Evolutionary conservation across 1,284 basidiomycete species (phyloP).

Genomic region (Mycosarcoma maydis): DNA sequence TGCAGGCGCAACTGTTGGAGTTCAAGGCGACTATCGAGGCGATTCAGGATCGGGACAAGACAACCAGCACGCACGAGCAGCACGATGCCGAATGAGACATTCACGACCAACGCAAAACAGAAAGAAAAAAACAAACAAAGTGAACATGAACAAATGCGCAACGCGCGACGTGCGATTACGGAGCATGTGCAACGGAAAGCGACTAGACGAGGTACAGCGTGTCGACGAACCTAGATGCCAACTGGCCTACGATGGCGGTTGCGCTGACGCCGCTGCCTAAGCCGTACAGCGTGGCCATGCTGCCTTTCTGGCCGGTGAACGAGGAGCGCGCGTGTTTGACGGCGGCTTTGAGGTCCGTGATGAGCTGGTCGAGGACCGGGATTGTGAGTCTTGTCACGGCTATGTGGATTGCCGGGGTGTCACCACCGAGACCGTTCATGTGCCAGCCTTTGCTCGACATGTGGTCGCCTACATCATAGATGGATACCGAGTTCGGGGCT

Average conservation of each 20-base stretch:
- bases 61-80: too few species aligned
- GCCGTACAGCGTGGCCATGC: slow-evolving; percentile 70
- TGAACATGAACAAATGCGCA: too few species aligned
- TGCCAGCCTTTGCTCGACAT: slow-evolving; percentile 83
- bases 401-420: slow-evolving; percentile 87
- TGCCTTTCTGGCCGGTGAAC: slow-evolving; percentile 43
- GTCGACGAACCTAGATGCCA: slow-evolving; percentile 73
- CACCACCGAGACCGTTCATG: slow-evolving; percentile 79
- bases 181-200: too few species aligned
- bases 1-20: slow-evolving; percentile 14
- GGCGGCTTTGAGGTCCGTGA: slow-evolving; percentile 82
- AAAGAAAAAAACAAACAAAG: too few species aligned
- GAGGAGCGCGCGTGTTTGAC: slow-evolving; percentile 67
- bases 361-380: slow-evolving; percentile 78
- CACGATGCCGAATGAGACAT: too few species aligned
- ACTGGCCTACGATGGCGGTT: slow-evolving; percentile 84
- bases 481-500: slow-evolving; percentile 70
- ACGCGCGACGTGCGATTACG: too few species aligned
- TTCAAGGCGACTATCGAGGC: slow-evolving; percentile 9
- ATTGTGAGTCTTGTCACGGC: slow-evolving; percentile 88
- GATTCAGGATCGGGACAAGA: not conserved
- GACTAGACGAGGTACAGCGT: slow-evolving; percentile 51
- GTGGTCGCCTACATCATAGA: slow-evolving; percentile 87
- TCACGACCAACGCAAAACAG: too few species aligned
- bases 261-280: slow-evolving; percentile 86